These are phyloP conservation scores for Porcisia hertigi DNA, from an alignment of 208 protist species.

Conservation along the genomic window DNA sequence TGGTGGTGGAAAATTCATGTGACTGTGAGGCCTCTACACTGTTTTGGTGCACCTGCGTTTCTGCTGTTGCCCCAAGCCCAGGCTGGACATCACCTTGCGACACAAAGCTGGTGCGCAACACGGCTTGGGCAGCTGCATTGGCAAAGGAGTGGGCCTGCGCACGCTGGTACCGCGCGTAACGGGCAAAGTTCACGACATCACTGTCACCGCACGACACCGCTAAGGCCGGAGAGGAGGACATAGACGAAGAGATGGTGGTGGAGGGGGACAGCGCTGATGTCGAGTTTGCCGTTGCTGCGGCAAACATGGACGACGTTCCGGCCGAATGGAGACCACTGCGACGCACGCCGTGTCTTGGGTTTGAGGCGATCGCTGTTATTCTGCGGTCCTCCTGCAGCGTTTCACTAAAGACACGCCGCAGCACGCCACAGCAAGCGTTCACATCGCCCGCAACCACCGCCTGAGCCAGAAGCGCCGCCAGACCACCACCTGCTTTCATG, in stretches of 20 bases:
- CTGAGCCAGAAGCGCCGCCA: constrained; percentile 52
- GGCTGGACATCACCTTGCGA: background rate
- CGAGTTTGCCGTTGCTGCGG: background rate
- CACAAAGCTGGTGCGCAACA: constrained; percentile 18
- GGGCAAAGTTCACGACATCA: constrained; percentile 30
- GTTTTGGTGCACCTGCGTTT: background rate
- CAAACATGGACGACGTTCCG: background rate
- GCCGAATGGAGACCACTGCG: background rate
- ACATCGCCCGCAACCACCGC: constrained; percentile 60
- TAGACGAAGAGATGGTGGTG: constrained; percentile 12
- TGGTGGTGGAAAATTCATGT: background rate
- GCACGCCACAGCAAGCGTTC: constrained; percentile 82
- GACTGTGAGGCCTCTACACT: background rate
- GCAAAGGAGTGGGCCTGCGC: constrained; percentile 32
- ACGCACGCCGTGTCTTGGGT: background rate
- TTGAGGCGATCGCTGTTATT: background rate
- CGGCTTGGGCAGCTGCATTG: constrained; percentile 24
- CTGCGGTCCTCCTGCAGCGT: constrained; percentile 16
- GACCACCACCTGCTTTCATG: constrained; percentile 41
- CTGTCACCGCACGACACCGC: background rate
- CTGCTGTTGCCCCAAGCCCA: background rate
- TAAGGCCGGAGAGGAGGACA: constrained; percentile 2
- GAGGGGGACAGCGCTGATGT: constrained; percentile 1
- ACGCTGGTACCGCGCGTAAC: constrained; percentile 28
- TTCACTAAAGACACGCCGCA: constrained; percentile 76